Evolutionary conservation across 768 basidiomycete genomes (phyloP), one percentile per base, ranked within the genome.

Genomic region (Suillus subluteus): DNA sequence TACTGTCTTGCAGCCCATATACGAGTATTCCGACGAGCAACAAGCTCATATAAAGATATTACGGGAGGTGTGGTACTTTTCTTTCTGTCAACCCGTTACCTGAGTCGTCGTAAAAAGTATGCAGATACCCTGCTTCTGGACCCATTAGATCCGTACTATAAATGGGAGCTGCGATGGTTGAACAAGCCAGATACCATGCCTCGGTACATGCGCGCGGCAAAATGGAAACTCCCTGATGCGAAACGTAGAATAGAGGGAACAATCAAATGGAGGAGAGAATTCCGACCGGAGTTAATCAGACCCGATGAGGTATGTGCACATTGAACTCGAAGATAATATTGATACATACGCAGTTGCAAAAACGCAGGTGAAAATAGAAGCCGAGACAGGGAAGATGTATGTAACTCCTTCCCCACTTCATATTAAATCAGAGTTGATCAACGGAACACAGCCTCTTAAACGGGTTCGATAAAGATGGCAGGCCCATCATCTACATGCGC

Each of bases 401-500:
- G 88, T 76, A 13, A 21, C 26, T 41, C 37, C 32, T 30, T 18
- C 40, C 11, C 48, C 54, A 43, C 32, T 67, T 26, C 44, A 35
- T 21, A 21, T 41, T 7, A 37, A 43, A 54, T 41, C 18, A 48
- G 18, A 32, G n/a, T 18, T 32, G 54, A 59, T 41, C 32, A 66
- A 44, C 18, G 44, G 43, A 44, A 35, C 21, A 23, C 40, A 95
- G 94, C 55, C 84, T 95, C 58, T 78, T 95, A 56, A 93, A 88
- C 64, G 94, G 95, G 8, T 96, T 95, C 70, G 94, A 96, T 78
- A 84, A 82, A 62, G 92, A 95, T 65, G 93, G 92, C 6, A 83
- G 95, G n/a, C 94, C 95, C 0, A 90, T 96, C 52, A 80, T 96
- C 16, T 95, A 95, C 78, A 89, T 96, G 88, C 88, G 93, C 18